Conservation (phyloP, 1,284 basidiomycete genomes). For the Cryptococcus amylolentus region DNA sequence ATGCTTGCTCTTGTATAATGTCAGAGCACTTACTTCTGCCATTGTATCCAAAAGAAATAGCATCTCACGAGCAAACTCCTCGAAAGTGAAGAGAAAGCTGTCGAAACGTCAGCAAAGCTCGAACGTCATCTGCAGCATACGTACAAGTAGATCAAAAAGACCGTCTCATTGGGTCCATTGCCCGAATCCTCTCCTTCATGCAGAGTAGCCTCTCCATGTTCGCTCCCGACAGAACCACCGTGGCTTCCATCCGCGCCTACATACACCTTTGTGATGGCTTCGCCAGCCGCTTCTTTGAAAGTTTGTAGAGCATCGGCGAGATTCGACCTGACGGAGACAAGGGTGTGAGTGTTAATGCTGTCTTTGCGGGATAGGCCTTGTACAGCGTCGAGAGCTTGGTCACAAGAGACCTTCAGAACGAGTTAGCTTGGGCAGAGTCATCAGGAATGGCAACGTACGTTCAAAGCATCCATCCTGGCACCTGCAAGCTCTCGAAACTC, state of each 20-base stretch:
- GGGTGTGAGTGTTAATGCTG: slow-evolving; percentile 50
- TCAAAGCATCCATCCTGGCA: slow-evolving; percentile 68
- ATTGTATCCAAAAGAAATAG: slow-evolving; percentile 75
- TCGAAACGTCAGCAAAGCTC: slow-evolving; percentile 33
- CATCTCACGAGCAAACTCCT: slow-evolving; percentile 82
- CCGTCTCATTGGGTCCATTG: slow-evolving; percentile 51
- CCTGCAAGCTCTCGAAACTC: slow-evolving; percentile 76
- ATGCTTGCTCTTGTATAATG: not conserved
- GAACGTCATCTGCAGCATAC: slow-evolving; percentile 43
- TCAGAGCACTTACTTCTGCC: slow-evolving; percentile 49
- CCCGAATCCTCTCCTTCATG: slow-evolving; percentile 1
- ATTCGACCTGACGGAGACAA: slow-evolving; percentile 60
- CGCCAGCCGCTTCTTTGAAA: slow-evolving; percentile 65
- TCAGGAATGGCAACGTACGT: slow-evolving; percentile 54
- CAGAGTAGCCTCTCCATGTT: not conserved
- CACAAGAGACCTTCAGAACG: slow-evolving; percentile 23
- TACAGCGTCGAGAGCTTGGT: slow-evolving; percentile 37
- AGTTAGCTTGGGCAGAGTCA: not conserved
- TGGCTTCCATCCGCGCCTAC: slow-evolving; percentile 47
- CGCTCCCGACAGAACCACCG: not conserved
- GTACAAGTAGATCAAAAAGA: slow-evolving; percentile 86
- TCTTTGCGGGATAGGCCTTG: slow-evolving; percentile 19
- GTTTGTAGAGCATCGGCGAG: slow-evolving; percentile 66
- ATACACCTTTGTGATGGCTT: slow-evolving; percentile 72
- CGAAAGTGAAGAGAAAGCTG: slow-evolving; percentile 87